These are phyloP conservation scores for Cicer yamashitae DNA, from an alignment of 306 rosid genomes.

Conservation along the genomic window DNA sequence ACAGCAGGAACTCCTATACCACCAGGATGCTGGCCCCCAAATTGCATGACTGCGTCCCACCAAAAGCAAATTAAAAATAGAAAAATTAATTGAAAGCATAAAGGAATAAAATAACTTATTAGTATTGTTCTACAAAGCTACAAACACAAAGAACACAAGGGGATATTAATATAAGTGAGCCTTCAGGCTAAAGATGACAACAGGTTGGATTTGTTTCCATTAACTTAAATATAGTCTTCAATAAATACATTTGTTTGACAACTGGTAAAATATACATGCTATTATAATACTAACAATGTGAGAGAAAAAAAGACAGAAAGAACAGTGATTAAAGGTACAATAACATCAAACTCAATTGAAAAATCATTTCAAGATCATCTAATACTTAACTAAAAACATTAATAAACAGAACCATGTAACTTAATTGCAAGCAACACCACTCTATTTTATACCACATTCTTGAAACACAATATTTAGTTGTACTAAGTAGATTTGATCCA, in stretches of 20 bases:
- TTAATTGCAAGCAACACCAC: neutral
- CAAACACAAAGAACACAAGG: conserved; percentile 10
- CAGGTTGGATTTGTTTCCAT: neutral
- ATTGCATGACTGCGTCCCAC: conserved; percentile 82
- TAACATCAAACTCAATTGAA: conserved; percentile 6
- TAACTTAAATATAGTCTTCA: neutral
- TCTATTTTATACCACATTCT: neutral
- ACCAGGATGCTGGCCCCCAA: conserved; percentile 96
- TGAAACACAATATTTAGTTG: conserved; percentile 1
- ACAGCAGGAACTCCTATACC: conserved; percentile 99
- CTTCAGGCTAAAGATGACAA: neutral
- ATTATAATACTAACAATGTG: neutral
- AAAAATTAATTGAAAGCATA: neutral
- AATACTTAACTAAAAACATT: conserved; percentile 2
- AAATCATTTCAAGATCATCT: neutral
- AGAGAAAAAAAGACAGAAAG: neutral
- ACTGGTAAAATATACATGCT: neutral
- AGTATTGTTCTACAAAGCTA: conserved; percentile 9
- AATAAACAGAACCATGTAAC: conserved; percentile 2
- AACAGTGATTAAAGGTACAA: neutral
- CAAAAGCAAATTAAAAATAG: conserved; percentile 32
- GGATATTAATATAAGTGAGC: neutral
- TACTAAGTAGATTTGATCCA: neutral
- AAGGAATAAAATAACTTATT: neutral
- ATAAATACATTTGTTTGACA: conserved; percentile 22